These are phyloP conservation scores for Ceratobasidium sp. DNA, from an alignment of 1,284 basidiomycete genomes.

Conservation along the genomic window DNA sequence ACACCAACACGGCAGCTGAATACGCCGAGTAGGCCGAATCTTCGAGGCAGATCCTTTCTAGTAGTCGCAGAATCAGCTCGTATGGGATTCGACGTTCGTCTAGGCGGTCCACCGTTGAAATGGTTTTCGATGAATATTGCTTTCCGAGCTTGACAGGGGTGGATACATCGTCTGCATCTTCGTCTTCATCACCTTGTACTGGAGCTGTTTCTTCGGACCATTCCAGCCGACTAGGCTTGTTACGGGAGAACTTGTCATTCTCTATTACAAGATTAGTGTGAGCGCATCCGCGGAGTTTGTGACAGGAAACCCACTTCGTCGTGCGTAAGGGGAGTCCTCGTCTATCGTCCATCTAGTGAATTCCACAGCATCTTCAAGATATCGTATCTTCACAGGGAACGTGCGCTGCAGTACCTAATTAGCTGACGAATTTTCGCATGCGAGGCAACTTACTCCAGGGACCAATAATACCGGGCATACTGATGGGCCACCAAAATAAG, in stretches of 20 bases:
- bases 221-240: slow-evolving; percentile 67
- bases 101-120: slow-evolving; percentile 83
- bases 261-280: slow-evolving; percentile 51
- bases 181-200: slow-evolving; percentile 78
- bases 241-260: slow-evolving; percentile 71
- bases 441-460: slow-evolving; percentile 65
- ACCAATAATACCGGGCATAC: slow-evolving; percentile 86
- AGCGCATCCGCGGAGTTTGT: background rate
- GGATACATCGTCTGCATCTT: slow-evolving; percentile 63
- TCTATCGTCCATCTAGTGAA: slow-evolving; percentile 84
- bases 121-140: slow-evolving; percentile 77
- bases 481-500: slow-evolving; percentile 78
- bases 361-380: slow-evolving; percentile 94
- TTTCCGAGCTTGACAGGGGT: slow-evolving; percentile 69
- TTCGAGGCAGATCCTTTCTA: slow-evolving; percentile 89
- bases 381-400: slow-evolving; percentile 91
- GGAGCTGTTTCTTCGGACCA: slow-evolving; percentile 76
- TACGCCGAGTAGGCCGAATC: slow-evolving; percentile 65
- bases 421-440: too few relatives aligned
- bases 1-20: slow-evolving; percentile 88
- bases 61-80: slow-evolving; percentile 85
- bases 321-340: slow-evolving; percentile 87
- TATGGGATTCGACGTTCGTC: slow-evolving; percentile 93
- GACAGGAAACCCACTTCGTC: slow-evolving; percentile 63
- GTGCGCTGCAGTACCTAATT: slow-evolving; percentile 64